Evolutionary conservation across 2,329 filamentous ascomycete species (phyloP).

Genomic region (Cordyceps javanica): DNA sequence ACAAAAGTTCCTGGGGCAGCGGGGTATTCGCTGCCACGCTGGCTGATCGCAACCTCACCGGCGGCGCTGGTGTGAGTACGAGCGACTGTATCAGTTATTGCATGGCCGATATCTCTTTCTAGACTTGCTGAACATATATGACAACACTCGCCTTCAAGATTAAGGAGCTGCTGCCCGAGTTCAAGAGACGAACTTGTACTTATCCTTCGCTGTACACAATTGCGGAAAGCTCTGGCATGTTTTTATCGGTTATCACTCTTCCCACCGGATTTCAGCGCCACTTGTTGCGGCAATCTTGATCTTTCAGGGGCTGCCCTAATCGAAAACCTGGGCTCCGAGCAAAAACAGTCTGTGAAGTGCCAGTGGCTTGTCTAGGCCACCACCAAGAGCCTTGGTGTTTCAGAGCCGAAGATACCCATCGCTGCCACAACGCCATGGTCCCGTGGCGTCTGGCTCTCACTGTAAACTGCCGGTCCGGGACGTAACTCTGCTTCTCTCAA

Average conservation of each 20-base stretch:
- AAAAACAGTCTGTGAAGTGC: background rate
- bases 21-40: conserved; percentile 1
- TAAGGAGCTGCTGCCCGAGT: background rate
- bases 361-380: conserved; percentile 8
- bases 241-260: background rate
- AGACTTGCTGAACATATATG: background rate
- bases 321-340: background rate
- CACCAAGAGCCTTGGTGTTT: background rate
- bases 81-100: background rate
- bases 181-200: background rate
- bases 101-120: background rate
- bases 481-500: background rate
- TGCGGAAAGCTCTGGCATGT: background rate
- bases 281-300: conserved; percentile 1
- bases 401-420: conserved; percentile 3
- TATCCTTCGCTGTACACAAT: background rate
- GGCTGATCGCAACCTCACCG: background rate
- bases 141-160: background rate
- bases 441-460: background rate
- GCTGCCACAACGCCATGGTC: background rate
- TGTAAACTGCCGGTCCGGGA: background rate
- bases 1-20: conserved; percentile 7
- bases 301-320: background rate
- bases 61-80: background rate
- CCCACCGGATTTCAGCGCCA: background rate